Percentiles rank a stretch among this genome's conserved stretches.
Evolutionary conservation across 2,329 filamentous ascomycete species (phyloP).

Genomic region (Fusarium pseudonygamai): DNA sequence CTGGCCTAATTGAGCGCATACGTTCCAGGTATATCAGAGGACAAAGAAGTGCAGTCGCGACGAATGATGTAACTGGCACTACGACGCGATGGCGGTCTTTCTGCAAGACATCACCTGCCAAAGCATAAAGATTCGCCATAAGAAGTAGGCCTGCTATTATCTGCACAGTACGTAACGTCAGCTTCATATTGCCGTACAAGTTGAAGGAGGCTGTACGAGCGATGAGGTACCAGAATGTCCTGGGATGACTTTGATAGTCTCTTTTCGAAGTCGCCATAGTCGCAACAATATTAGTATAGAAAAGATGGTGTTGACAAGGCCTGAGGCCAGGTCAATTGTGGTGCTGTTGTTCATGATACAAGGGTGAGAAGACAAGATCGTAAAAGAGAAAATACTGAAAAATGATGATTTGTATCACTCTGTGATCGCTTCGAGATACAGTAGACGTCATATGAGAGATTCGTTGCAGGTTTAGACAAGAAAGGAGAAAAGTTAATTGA

Average conservation of each 20-base stretch:
- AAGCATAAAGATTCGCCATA: rapidly evolving
- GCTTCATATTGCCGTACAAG: not conserved
- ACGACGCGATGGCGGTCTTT: rapidly evolving
- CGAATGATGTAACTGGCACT: not conserved
- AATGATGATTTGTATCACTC: no score
- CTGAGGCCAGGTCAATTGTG: not conserved
- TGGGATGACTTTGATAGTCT: rapidly evolving
- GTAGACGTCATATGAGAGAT: not conserved
- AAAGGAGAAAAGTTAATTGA: no score
- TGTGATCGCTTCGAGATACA: rapidly evolving
- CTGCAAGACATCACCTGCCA: rapidly evolving
- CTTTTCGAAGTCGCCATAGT: not conserved
- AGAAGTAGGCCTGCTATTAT: not conserved
- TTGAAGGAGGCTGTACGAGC: not conserved
- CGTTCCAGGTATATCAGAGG: not conserved
- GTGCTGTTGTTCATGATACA: not conserved
- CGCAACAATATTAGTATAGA: not conserved
- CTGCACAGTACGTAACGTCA: not conserved
- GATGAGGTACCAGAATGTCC: not conserved
- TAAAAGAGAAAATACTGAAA: no score
- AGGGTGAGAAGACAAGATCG: rapidly evolving
- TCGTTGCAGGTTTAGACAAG: rapidly evolving
- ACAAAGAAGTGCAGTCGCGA: not conserved
- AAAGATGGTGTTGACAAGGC: rapidly evolving
- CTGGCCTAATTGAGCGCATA: not conserved